Conservation (phyloP, 2,329 filamentous ascomycete species). For the Penicillium sp. region DNA sequence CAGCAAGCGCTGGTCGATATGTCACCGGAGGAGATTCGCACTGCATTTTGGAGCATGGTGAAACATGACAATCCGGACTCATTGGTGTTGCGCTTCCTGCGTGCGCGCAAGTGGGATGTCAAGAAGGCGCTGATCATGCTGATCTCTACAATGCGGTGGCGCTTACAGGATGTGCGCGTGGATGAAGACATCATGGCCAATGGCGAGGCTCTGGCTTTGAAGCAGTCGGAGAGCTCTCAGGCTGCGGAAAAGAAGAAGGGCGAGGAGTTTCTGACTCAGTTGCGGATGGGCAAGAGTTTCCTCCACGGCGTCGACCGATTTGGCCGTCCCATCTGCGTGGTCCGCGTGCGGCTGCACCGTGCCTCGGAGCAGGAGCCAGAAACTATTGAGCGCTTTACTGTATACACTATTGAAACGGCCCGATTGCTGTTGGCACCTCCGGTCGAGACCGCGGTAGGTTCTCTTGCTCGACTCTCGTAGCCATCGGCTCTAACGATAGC, state of each 20-base stretch:
- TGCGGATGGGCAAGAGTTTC: slow-evolving; percentile 88
- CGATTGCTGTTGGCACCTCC: slow-evolving; percentile 72
- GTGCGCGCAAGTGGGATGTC: slow-evolving; percentile 93
- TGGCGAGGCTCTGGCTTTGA: slow-evolving; percentile 64
- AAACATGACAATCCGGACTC: slow-evolving; percentile 94
- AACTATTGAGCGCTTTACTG: slow-evolving; percentile 80
- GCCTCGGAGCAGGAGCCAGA: slow-evolving; percentile 76
- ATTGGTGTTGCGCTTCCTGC: slow-evolving; percentile 71
- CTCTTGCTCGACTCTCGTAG: slow-evolving; percentile 6
- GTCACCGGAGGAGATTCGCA: slow-evolving; percentile 69
- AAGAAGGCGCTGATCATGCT: slow-evolving; percentile 91
- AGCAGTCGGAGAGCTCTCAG: slow-evolving; percentile 55
- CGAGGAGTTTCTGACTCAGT: slow-evolving; percentile 73
- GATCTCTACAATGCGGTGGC: slow-evolving; percentile 90
- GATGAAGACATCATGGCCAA: slow-evolving; percentile 79
- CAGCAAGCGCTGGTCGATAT: slow-evolving; percentile 71
- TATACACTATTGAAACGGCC: slow-evolving; percentile 92
- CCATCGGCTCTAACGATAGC: slow-evolving; percentile 16
- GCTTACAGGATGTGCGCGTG: slow-evolving; percentile 72
- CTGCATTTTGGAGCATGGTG: slow-evolving; percentile 85
- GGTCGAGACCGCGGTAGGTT: slow-evolving; percentile 82
- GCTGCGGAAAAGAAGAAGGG: slow-evolving; percentile 60
- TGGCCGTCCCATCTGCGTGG: slow-evolving; percentile 79
- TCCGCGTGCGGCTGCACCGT: slow-evolving; percentile 74
- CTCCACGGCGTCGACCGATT: slow-evolving; percentile 79